These are phyloP conservation scores for Candida ortonii DNA, from an alignment of 805 yeast species.

Conservation along the genomic window DNA sequence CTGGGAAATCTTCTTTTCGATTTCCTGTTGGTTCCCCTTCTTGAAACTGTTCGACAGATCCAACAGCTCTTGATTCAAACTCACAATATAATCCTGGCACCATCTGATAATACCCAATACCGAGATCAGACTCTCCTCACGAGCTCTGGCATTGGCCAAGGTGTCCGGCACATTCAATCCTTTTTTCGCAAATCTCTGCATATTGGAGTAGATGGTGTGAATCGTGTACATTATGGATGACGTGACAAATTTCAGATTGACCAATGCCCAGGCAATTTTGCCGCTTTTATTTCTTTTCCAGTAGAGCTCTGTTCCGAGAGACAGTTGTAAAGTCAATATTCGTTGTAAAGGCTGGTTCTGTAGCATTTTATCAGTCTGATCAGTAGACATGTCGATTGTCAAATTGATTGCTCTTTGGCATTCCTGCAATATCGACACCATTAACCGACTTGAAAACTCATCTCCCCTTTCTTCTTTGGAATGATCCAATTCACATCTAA, in stretches of 20 bases:
- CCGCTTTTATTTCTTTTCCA: conserved; percentile 41
- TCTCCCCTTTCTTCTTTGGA: conserved; percentile 21
- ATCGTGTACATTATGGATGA: conserved; percentile 65
- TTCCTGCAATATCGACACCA: conserved; percentile 52
- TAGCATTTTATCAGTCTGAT: conserved; percentile 70
- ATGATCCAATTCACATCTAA: conserved; percentile 46
- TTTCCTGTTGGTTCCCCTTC: conserved; percentile 20
- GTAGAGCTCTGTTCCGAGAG: conserved; percentile 50
- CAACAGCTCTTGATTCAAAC: conserved; percentile 68
- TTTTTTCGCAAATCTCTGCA: conserved; percentile 55
- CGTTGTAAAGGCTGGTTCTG: conserved; percentile 78
- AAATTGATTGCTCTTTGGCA: conserved; percentile 74
- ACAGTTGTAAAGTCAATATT: conserved; percentile 64
- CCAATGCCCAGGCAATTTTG: conserved; percentile 56
- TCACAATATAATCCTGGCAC: conserved; percentile 76
- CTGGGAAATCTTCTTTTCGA: conserved; percentile 22
- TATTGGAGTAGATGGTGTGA: conserved; percentile 62
- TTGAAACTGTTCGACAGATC: conserved; percentile 38
- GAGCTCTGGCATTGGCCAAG: conserved; percentile 35
- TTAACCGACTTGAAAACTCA: conserved; percentile 34
- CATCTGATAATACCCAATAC: conserved; percentile 80
- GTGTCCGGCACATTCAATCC: conserved; percentile 49
- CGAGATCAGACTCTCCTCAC: conserved; percentile 63
- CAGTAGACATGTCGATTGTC: conserved; percentile 65
- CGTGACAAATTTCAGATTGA: conserved; percentile 68